These are phyloP conservation scores for Fusarium sp. DNA, from an alignment of 2,329 filamentous ascomycete genomes.

Conservation along the genomic window DNA sequence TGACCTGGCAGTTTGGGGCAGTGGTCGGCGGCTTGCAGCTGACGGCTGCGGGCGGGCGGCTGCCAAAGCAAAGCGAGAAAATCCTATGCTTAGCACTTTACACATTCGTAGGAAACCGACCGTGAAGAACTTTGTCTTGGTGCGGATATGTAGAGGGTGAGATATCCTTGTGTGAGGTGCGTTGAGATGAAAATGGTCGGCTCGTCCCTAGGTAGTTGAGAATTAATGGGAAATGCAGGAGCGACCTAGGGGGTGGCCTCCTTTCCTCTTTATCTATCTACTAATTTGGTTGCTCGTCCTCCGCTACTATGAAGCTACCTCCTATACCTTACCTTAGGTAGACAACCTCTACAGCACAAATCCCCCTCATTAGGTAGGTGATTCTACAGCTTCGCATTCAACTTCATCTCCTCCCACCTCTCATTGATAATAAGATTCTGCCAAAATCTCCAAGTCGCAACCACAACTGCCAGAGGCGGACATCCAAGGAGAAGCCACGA, in stretches of 20 bases:
- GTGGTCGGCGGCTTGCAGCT: background rate
- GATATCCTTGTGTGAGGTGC: background rate
- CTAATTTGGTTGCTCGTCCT: background rate
- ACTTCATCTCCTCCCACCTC: constrained; percentile 74
- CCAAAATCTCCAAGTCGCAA: constrained; percentile 79
- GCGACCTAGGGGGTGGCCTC: background rate
- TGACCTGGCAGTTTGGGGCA: background rate
- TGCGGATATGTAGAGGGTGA: background rate
- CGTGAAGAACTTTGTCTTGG: background rate
- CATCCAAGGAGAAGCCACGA: constrained; percentile 75
- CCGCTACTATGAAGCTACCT: too few relatives aligned
- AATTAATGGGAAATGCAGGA: constrained; percentile 74
- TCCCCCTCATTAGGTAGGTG: too few relatives aligned
- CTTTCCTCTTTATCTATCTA: background rate
- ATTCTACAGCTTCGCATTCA: constrained; percentile 45
- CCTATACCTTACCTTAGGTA: too few relatives aligned
- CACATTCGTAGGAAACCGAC: background rate
- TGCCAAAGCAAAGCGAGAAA: constrained; percentile 9
- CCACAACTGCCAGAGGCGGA: constrained; percentile 79
- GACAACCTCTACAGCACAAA: background rate
- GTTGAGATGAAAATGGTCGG: background rate
- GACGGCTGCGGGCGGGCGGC: constrained; percentile 26
- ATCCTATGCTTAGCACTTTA: background rate
- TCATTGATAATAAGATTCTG: constrained; percentile 78
- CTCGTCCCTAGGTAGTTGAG: constrained; percentile 50